Percentiles rank a stretch among this genome's conserved stretches.
Conservation (phyloP, 2,329 filamentous ascomycete species). For the Macrophomina tecta region DNA sequence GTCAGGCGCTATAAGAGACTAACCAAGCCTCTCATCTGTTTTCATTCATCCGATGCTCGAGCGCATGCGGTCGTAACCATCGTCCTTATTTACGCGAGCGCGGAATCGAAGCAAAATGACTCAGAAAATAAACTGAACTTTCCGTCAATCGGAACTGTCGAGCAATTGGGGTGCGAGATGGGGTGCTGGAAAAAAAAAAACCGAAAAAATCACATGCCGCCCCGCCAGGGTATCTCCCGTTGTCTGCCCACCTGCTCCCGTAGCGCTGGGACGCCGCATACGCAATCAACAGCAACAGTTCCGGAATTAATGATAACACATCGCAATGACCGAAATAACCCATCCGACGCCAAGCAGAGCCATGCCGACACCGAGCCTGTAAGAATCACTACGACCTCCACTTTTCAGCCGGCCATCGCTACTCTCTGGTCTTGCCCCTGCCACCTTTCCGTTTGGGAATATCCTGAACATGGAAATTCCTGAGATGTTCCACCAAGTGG, state of each 20-base stretch:
- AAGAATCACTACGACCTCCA: too few relatives aligned
- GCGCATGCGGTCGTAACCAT: background rate
- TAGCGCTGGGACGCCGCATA: background rate
- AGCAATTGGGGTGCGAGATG: too few relatives aligned
- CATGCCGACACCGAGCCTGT: constrained; percentile 1
- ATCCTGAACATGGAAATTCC: constrained; percentile 60
- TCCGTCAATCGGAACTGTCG: background rate
- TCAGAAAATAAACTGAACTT: background rate
- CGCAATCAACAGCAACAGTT: background rate
- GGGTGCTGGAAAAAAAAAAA: background rate
- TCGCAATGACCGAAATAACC: background rate
- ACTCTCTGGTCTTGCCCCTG: background rate
- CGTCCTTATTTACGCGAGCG: constrained; percentile 3
- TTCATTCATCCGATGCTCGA: background rate
- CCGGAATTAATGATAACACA: background rate
- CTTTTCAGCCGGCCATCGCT: background rate
- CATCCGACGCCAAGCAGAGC: background rate
- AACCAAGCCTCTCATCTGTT: background rate
- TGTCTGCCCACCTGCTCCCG: constrained; percentile 11
- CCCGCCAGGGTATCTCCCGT: constrained; percentile 1
- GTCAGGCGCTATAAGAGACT: background rate
- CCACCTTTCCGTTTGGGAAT: constrained; percentile 44
- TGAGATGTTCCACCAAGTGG: constrained; percentile 63
- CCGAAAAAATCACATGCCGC: constrained; percentile 1
- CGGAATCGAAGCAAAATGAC: background rate